Percentiles rank a stretch among this genome's conserved stretches.
phyloP scores from a whole-genome alignment of 169 alveolate genomes.

The Plasmodium billcollinsi region DNA sequence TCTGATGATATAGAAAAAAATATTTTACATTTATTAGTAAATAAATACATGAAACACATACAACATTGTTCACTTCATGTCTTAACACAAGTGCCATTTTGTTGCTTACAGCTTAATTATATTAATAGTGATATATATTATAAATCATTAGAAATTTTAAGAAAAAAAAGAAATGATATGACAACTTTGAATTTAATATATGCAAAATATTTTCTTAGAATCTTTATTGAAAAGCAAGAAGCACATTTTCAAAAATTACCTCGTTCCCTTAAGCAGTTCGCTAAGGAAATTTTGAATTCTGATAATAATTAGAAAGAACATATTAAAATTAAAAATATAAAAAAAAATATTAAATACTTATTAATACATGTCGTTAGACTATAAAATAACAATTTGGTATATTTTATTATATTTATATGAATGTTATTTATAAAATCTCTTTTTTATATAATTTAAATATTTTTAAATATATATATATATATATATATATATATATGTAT shows the following conservation, averaged over 20 bases:
- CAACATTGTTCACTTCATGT: slow-evolving; percentile 73
- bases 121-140: slow-evolving; percentile 54
- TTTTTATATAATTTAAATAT: too few species aligned
- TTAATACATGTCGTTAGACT: too few species aligned
- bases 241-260: slow-evolving; percentile 73
- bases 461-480: too few species aligned
- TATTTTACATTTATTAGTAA: slow-evolving; percentile 49
- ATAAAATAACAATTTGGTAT: too few species aligned
- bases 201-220: slow-evolving; percentile 75
- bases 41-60: slow-evolving; percentile 45
- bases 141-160: slow-evolving; percentile 62
- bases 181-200: slow-evolving; percentile 73
- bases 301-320: slow-evolving; percentile 7
- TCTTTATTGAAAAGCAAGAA: slow-evolving; percentile 76
- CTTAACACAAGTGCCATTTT: slow-evolving; percentile 77
- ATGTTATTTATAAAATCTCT: too few species aligned
- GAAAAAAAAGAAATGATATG: slow-evolving; percentile 53
- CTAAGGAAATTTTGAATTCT: slow-evolving; percentile 68
- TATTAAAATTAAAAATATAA: too few species aligned
- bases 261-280: slow-evolving; percentile 59
- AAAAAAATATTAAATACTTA: too few species aligned
- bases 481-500: too few species aligned
- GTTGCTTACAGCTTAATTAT: slow-evolving; percentile 67
- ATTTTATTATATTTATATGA: too few species aligned
- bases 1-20: slow-evolving; percentile 48